Base-by-base conservation (phyloP, 257 asterid genomes). In the Scutellaria baicalensis region DNA sequence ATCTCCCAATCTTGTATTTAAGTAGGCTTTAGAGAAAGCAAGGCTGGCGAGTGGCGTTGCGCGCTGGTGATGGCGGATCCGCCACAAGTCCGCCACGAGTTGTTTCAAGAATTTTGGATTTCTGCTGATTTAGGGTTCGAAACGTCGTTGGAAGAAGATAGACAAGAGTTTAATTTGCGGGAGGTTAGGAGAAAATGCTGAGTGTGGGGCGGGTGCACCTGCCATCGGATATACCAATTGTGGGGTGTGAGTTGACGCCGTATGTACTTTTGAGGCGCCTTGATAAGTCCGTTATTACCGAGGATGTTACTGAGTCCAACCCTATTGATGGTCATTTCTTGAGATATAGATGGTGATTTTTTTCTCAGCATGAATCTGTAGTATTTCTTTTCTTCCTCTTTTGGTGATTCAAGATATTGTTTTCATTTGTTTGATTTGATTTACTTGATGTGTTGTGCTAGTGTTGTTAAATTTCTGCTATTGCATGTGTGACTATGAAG, bases 191-290 rank as follows among this genome's bases (percentile, higher is more conserved):
- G 60, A 91, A 82, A 82, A 93, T 93, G 98, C 92, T 93, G 91
- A 90, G 79, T 82, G 91, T 92, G 79, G 79, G 80, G 79, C 83
- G 97, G 72, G 91, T 92, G 83, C 98, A 90, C 86, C 89, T 93
- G 56, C 96, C 98, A 8, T 87, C 98, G 33, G 98, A 90, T 63
- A 93, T 93, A 78, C 98, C 98, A 58, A 88, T 93, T 47, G 98
- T 93, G 44, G 97, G 97, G 70, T 93, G 97, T 72, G 98, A 93
- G 84, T 84, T 93, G 82, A 87, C 95, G 58, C 98, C 97, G 7
- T 93, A 90, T 47, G 95, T 93, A 56, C 89, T 88, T 18, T 60
- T 88, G 79, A 85, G 79, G 70, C 92, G 91, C 49, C 81, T 89
- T 9, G 88, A 86, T 39, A 83, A 82, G 38, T 69, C 96, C 16